These are phyloP conservation scores for Claviceps quebecensis DNA, from an alignment of 2,329 filamentous ascomycete genomes.

Conservation along the genomic window DNA sequence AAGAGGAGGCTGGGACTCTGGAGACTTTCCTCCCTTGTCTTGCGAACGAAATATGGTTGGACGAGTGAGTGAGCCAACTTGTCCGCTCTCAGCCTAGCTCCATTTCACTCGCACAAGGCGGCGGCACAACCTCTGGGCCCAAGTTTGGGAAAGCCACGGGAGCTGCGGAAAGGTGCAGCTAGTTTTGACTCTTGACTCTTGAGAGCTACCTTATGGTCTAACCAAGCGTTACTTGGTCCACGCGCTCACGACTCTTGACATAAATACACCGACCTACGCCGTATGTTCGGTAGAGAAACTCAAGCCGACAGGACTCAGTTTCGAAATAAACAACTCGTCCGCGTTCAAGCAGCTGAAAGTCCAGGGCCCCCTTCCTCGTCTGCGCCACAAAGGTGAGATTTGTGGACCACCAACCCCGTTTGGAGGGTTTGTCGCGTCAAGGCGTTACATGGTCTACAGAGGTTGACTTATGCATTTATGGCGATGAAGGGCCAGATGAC, in stretches of 20 bases:
- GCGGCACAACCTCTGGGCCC: not conserved
- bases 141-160: not conserved
- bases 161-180: not conserved
- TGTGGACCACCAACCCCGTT: slow-evolving; percentile 1
- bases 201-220: not conserved
- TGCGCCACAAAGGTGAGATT: slow-evolving; percentile 2
- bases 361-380: not conserved
- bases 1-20: not conserved
- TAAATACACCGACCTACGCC: not conserved
- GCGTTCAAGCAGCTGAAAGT: not conserved
- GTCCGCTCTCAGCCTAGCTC: not conserved
- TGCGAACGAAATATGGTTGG: slow-evolving; percentile 2
- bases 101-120: not conserved
- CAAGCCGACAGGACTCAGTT: not conserved
- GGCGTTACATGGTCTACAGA: not conserved
- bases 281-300: not conserved
- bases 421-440: not conserved
- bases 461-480: not conserved
- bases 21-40: not conserved
- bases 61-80: not conserved
- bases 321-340: not conserved
- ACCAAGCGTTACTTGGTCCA: not conserved
- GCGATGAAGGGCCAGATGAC: not conserved
- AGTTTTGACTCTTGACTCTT: not conserved
- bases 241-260: not conserved